Evolutionary conservation across 495 filamentous ascomycete species (phyloP), one percentile per base, ranked within the genome.

Genomic region (Penicillium bialowiezense): DNA sequence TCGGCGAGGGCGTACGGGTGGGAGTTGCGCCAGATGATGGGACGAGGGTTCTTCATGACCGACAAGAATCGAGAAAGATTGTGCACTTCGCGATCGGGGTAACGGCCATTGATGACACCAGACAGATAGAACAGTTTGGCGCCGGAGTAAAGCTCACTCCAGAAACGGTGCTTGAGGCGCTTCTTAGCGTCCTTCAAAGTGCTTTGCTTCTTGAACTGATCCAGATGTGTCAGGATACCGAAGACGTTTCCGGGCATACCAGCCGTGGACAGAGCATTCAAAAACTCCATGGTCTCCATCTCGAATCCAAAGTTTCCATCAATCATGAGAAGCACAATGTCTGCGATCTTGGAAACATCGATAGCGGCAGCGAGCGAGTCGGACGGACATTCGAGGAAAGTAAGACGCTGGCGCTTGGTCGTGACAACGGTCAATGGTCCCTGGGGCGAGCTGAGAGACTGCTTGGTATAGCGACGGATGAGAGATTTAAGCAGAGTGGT

Each of bases 281-380:
- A 68, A 56, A 98, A 98, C 67, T 98, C 93, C 95, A 98, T 97
- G 1, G 93, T 98, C 73, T 98, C 93, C 93, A 98, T 98, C 72
- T 98, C 93, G 59, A 97, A 98, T 2, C 93, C 93, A 63, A 85
- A 98, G 70, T 97, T 97, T 29, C 91, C 95, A 63, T 98, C 93
- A 50, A 98, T 97, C 89, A 98, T 90, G 23, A 98, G 73, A 20
- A 98, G 72, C 3, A 98, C 90, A 54, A 97, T 97, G 63, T 98
- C 93, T 18, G 91, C 92, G 23, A 98, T 87, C 67, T 98, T 98
- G 28, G 92, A 85, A 19, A 96, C 77, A 70, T 98, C 93, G 51
- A 98, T 89, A 88, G 95, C 95, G 45, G 85, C 87, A 24, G 92
- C 91, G 40, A 98, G 81, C 20, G 82, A 85, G 56, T 97, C 91